Percentiles rank a stretch among this genome's conserved stretches.
These are phyloP conservation scores for Melampsora americana DNA, from an alignment of 1,284 basidiomycete species.

Conservation along the genomic window DNA sequence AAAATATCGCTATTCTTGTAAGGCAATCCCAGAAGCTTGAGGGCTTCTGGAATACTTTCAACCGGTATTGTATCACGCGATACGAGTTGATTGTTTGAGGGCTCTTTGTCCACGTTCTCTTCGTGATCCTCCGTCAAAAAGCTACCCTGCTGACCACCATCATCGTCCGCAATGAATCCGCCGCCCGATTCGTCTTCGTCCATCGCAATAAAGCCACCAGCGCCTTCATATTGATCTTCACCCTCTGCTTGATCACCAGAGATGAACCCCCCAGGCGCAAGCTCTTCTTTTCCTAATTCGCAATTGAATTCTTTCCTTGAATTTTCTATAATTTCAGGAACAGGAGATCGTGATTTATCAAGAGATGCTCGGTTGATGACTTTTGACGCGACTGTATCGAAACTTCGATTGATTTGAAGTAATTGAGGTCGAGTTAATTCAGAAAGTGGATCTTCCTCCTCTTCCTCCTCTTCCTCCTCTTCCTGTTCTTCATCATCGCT, in stretches of 20 bases:
- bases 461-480: slow-evolving; percentile 1
- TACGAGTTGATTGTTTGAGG: not conserved
- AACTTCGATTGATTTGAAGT: slow-evolving; percentile 34
- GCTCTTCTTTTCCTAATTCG: not conserved
- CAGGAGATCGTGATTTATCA: not conserved
- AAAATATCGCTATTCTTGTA: slow-evolving; percentile 32
- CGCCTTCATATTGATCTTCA: slow-evolving; percentile 7
- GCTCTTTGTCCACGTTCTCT: not conserved
- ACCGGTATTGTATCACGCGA: not conserved
- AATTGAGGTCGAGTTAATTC: slow-evolving; percentile 38
- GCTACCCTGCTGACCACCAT: not conserved
- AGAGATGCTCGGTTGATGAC: not conserved
- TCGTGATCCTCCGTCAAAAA: not conserved
- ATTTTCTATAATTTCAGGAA: not conserved
- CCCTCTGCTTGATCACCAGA: not conserved
- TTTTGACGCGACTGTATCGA: slow-evolving; percentile 23
- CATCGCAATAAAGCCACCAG: not conserved
- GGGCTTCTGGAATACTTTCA: slow-evolving; percentile 18
- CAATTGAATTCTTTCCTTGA: not conserved
- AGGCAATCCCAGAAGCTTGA: slow-evolving; percentile 24
- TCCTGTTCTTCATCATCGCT: slow-evolving; percentile 8
- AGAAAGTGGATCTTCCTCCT: slow-evolving; percentile 32
- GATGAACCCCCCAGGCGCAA: not conserved
- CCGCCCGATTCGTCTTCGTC: not conserved
- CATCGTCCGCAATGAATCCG: slow-evolving; percentile 11